Conservation (phyloP, 2,329 filamentous ascomycete genomes). For the Cryphonectria parasitica region DNA sequence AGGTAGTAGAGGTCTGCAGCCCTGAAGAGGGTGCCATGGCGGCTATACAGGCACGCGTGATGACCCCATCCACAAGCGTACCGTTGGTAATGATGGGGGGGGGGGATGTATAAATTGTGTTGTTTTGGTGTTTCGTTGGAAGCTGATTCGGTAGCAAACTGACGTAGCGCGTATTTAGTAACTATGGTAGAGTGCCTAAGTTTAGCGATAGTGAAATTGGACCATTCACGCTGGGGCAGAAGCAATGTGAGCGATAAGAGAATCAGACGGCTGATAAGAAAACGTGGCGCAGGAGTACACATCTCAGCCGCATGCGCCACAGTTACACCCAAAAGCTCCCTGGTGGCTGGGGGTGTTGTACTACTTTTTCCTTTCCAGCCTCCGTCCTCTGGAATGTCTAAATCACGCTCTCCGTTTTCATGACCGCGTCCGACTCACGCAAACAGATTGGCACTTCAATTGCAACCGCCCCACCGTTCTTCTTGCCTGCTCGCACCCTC, state of each 20-base stretch:
- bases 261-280: background rate
- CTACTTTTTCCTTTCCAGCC: no score
- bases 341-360: no score
- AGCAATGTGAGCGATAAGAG: background rate
- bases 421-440: background rate
- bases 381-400: background rate
- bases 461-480: background rate
- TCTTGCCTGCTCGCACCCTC: background rate
- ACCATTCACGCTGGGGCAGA: background rate
- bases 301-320: background rate
- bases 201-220: background rate
- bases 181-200: background rate
- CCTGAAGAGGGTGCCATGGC: conserved; percentile 39
- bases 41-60: conserved; percentile 20
- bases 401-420: background rate
- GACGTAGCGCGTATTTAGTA: background rate
- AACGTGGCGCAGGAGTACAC: background rate
- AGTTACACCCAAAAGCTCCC: no score
- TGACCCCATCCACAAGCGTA: conserved; percentile 23
- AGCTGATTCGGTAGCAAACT: background rate
- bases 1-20: conserved; percentile 33
- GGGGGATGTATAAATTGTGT: no score
- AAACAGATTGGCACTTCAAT: background rate
- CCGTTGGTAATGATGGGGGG: background rate
- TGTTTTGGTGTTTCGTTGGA: background rate